These are phyloP conservation scores for Paxillus ammoniavirescens DNA, from an alignment of 768 basidiomycete genomes.

Conservation along the genomic window DNA sequence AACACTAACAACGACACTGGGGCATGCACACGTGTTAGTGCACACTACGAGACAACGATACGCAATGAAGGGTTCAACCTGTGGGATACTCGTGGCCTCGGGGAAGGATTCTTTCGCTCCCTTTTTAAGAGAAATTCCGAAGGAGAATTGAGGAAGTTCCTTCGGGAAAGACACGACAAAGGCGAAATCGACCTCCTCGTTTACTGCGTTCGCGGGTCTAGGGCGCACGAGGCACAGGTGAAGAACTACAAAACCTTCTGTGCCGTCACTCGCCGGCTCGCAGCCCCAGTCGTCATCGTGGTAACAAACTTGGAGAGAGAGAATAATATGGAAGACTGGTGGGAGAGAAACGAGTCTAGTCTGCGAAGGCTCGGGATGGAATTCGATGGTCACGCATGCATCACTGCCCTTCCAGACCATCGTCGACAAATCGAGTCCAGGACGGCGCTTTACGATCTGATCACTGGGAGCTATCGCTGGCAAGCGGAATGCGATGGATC, in stretches of 20 bases:
- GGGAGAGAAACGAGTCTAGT: conserved; percentile 23
- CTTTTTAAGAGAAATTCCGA: no score
- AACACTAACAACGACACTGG: conserved; percentile 9
- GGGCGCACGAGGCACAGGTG: conserved; percentile 26
- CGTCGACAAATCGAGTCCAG: no score
- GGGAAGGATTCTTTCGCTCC: no score
- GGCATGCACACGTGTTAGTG: conserved; percentile 16
- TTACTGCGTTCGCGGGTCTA: conserved; percentile 32
- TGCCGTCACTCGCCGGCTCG: conserved; percentile 33
- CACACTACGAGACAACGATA: conserved; percentile 7
- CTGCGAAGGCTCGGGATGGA: no score
- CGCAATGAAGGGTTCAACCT: neutral
- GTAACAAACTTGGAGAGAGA: neutral
- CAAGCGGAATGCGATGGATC: no score
- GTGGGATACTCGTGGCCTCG: no score
- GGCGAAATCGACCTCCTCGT: neutral
- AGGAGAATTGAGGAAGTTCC: conserved; percentile 19
- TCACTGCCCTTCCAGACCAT: no score
- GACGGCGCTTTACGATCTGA: no score
- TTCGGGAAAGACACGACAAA: conserved; percentile 9
- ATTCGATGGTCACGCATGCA: no score
- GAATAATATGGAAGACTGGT: conserved; percentile 29
- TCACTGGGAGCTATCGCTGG: no score
- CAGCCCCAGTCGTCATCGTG: conserved; percentile 37
- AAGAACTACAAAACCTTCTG: conserved; percentile 35